phyloP scores from a whole-genome alignment of 169 alveolate species.

The Plasmodium adleri region DNA sequence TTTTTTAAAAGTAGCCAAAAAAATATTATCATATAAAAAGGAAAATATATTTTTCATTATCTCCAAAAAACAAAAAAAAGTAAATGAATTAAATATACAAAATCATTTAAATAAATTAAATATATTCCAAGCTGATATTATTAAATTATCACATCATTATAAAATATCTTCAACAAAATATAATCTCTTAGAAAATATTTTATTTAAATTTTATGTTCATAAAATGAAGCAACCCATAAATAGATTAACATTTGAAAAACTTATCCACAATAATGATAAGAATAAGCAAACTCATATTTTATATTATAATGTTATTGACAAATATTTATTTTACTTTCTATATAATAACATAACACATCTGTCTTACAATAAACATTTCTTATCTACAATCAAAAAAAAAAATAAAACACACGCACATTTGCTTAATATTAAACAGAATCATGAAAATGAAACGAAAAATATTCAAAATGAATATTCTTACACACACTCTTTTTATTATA shows the following conservation, averaged over 20 bases:
- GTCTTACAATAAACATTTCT: no score
- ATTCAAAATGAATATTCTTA: neutral
- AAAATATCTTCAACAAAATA: no score
- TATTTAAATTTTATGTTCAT: no score
- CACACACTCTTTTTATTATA: constrained; percentile 13
- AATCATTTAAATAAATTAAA: constrained; percentile 3
- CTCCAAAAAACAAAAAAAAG: constrained; percentile 2
- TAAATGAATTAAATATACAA: neutral
- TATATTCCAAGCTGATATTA: constrained; percentile 2
- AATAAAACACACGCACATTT: no score
- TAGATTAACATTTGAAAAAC: no score
- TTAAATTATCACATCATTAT: neutral
- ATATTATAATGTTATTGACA: no score
- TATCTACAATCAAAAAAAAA: no score
- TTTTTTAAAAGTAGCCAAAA: constrained; percentile 8
- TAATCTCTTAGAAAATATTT: no score
- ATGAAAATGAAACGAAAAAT: neutral
- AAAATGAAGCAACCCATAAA: no score
- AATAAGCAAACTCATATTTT: no score
- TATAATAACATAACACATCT: constrained; percentile 9
- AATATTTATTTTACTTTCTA: neutral
- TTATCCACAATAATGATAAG: no score
- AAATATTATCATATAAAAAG: constrained; percentile 8
- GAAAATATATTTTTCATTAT: constrained; percentile 34
- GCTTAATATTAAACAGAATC: no score